A percentile compares a stretch with the other conserved stretches of the same genome.
Conservation (phyloP, 225 moss, liverwort and hornwort species). For the Climacium dendroides region DNA sequence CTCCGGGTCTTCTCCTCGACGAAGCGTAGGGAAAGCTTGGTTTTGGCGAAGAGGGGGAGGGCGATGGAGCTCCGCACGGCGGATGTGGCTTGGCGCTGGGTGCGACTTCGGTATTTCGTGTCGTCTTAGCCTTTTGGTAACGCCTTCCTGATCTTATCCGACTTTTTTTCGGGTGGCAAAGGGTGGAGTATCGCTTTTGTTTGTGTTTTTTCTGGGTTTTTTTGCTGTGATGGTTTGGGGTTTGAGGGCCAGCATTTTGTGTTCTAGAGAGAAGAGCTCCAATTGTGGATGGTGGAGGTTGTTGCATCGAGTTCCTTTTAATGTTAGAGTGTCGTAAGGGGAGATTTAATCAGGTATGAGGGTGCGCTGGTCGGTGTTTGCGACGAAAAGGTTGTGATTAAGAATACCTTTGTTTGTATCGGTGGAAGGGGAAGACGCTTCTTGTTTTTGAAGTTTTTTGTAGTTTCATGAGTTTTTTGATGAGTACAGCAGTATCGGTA, state of each 20-base stretch:
- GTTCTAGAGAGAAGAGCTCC: background rate
- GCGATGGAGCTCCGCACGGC: background rate
- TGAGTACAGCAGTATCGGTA: background rate
- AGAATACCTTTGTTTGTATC: background rate
- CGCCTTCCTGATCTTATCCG: background rate
- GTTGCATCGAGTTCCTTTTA: background rate
- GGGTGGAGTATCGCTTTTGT: background rate
- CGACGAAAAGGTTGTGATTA: background rate
- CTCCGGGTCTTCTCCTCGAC: background rate
- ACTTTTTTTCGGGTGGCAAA: background rate
- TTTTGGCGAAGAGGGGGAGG: background rate
- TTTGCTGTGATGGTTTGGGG: background rate
- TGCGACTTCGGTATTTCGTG: background rate
- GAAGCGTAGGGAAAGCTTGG: background rate
- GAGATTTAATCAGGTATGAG: background rate
- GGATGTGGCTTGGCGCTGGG: background rate
- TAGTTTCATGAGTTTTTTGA: background rate
- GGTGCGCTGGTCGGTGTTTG: background rate
- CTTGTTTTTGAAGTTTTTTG: background rate
- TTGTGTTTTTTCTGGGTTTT: background rate
- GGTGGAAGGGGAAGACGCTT: background rate
- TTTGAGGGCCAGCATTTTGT: slow-evolving; percentile 11
- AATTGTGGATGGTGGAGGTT: background rate
- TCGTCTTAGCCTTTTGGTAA: background rate
- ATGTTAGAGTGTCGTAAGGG: background rate